Evolutionary conservation across 2,329 filamentous ascomycete species (phyloP).

Genomic region (Cadophora sp.): DNA sequence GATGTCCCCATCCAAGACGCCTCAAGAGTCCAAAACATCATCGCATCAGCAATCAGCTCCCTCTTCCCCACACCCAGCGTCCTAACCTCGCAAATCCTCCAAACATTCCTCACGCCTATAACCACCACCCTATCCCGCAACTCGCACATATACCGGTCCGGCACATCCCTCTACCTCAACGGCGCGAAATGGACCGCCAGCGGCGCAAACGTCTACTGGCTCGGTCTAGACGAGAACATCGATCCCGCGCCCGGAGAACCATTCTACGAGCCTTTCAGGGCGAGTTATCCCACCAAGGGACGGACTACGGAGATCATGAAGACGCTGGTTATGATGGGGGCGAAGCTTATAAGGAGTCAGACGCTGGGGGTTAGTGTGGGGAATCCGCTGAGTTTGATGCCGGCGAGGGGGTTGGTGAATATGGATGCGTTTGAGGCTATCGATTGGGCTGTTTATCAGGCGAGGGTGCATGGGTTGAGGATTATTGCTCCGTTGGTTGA

Average conservation of each 20-base stretch:
- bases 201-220: conserved; percentile 58
- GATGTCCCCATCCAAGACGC: too few species aligned
- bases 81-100: conserved; percentile 36
- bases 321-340: conserved; percentile 53
- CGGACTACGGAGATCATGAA: conserved; percentile 55
- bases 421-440: conserved; percentile 53
- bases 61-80: background rate
- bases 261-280: conserved; percentile 52
- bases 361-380: conserved; percentile 55
- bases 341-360: conserved; percentile 53
- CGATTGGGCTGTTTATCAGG: conserved; percentile 56
- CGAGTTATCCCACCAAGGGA: conserved; percentile 55
- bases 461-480: conserved; percentile 52
- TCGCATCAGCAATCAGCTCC: background rate
- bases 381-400: conserved; percentile 56
- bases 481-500: conserved; percentile 55
- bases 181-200: conserved; percentile 53
- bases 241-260: conserved; percentile 51
- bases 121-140: conserved; percentile 32
- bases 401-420: conserved; percentile 50
- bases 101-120: conserved; percentile 32
- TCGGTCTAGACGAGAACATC: conserved; percentile 58
- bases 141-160: conserved; percentile 46
- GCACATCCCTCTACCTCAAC: conserved; percentile 47
- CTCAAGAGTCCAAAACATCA: too few species aligned